Conservation (phyloP, 169 alveolate species). For the Babesia bigemina region DNA sequence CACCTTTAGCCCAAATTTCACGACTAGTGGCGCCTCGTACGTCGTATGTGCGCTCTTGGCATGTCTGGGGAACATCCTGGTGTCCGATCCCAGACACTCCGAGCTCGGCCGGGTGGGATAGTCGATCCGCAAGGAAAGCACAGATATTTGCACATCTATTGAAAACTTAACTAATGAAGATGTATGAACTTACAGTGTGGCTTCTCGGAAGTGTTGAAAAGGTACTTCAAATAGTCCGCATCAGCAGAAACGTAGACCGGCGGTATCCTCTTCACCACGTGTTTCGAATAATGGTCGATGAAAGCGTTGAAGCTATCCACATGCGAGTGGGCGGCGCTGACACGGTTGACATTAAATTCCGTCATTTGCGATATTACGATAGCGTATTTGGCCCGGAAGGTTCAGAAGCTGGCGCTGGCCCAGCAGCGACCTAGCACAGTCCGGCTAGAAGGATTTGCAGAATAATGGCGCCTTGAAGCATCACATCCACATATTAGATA, state of each 20-base stretch:
- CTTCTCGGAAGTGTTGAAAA: constrained; percentile 44
- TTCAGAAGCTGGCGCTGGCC: not conserved
- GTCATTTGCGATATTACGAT: constrained; percentile 14
- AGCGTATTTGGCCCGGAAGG: not conserved
- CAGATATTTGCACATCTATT: constrained; percentile 55
- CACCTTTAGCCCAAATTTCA: constrained; percentile 81
- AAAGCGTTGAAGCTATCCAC: constrained; percentile 70
- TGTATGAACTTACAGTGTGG: constrained; percentile 54
- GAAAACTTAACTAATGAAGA: not conserved
- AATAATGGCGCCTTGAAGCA: too few relatives aligned
- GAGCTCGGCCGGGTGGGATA: constrained; percentile 71
- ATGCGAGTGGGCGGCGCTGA: constrained; percentile 53
- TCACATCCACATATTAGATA: too few relatives aligned
- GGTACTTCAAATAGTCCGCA: constrained; percentile 43
- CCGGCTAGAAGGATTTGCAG: not conserved
- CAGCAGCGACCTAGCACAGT: not conserved
- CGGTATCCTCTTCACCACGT: constrained; percentile 68
- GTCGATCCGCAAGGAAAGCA: constrained; percentile 56
- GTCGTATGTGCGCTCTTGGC: constrained; percentile 89
- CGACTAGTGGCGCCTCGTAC: constrained; percentile 91
- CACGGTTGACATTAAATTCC: constrained; percentile 56
- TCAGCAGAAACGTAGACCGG: constrained; percentile 66
- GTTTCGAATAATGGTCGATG: constrained; percentile 59
- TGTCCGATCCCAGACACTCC: constrained; percentile 76
- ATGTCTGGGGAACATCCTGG: constrained; percentile 84